phyloP scores from a whole-genome alignment of 1,284 basidiomycete species.

The Puccinia hordei region DNA sequence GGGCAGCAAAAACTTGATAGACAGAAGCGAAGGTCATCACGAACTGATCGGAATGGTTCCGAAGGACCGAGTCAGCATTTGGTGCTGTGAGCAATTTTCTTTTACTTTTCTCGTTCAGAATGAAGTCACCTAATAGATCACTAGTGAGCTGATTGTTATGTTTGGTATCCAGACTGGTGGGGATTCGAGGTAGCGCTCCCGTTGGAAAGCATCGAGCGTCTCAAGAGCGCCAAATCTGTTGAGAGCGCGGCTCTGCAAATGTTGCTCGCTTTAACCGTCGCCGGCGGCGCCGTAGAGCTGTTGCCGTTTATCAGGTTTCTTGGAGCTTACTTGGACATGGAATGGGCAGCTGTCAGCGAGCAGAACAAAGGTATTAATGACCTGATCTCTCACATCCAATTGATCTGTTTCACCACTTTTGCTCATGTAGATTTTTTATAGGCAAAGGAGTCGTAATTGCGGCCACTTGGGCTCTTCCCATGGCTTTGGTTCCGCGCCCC shows the following conservation, averaged over 20 bases:
- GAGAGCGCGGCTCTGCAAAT: conserved; percentile 53
- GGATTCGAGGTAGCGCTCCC: conserved; percentile 56
- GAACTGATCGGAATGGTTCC: conserved; percentile 37
- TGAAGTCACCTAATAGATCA: background rate
- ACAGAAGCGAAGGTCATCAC: conserved; percentile 24
- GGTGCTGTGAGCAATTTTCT: conserved; percentile 23
- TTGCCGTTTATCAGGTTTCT: conserved; percentile 54
- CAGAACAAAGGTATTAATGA: conserved; percentile 52
- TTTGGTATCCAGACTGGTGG: conserved; percentile 54
- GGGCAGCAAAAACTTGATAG: conserved; percentile 2
- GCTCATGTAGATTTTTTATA: background rate
- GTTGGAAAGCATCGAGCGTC: conserved; percentile 48
- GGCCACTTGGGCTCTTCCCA: conserved; percentile 55
- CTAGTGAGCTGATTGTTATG: background rate
- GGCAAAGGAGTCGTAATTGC: conserved; percentile 56
- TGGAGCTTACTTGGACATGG: conserved; percentile 54
- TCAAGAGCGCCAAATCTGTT: conserved; percentile 51
- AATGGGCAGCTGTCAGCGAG: conserved; percentile 53
- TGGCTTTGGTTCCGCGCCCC: conserved; percentile 44
- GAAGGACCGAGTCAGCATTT: conserved; percentile 35
- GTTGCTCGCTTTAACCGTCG: conserved; percentile 53
- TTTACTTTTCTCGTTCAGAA: background rate
- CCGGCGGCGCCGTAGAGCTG: conserved; percentile 55
- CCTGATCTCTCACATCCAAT: too few relatives aligned
- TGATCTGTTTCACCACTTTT: too few relatives aligned